Conservation (phyloP, 352 stramenopile genomes). For the Pelagophyceae sp. region DNA sequence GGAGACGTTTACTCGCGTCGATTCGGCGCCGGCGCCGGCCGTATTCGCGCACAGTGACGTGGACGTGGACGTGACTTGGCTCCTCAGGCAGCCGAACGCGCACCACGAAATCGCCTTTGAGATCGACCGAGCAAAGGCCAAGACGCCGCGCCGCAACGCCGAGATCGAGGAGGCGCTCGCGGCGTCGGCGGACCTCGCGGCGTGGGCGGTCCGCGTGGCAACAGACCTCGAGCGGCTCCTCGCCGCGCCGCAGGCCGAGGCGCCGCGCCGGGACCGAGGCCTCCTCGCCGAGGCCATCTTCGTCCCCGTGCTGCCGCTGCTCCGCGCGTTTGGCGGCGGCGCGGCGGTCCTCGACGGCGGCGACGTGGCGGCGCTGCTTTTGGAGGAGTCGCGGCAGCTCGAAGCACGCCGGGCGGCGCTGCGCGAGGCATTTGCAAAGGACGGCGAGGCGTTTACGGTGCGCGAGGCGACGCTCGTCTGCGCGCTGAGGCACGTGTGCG, state of each 20-base stretch:
- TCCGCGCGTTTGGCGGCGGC: constrained; percentile 30
- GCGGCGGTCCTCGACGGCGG: constrained; percentile 12
- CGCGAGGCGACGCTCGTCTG: not conserved
- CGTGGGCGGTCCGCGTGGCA: not conserved
- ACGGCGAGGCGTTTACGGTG: not conserved
- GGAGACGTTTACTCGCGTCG: constrained; percentile 14
- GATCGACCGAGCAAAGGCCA: constrained; percentile 39
- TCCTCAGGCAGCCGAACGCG: constrained; percentile 11
- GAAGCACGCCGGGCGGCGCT: not conserved
- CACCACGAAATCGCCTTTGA: constrained; percentile 35
- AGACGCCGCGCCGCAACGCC: constrained; percentile 21
- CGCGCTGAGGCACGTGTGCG: not conserved
- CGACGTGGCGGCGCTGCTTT: constrained; percentile 29
- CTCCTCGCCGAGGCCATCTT: constrained; percentile 32
- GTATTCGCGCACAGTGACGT: not conserved
- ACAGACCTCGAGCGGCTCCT: not conserved
- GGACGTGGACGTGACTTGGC: not conserved
- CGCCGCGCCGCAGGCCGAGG: not conserved
- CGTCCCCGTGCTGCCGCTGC: constrained; percentile 44
- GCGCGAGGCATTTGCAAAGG: not conserved
- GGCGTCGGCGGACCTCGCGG: not conserved
- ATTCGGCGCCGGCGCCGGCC: not conserved
- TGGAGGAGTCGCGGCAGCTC: constrained; percentile 13
- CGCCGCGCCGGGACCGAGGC: not conserved
- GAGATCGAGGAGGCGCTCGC: constrained; percentile 17